Evolutionary conservation across 768 basidiomycete species (phyloP), one percentile per base, ranked within the genome.

Genomic region (Naganishia randhawae): DNA sequence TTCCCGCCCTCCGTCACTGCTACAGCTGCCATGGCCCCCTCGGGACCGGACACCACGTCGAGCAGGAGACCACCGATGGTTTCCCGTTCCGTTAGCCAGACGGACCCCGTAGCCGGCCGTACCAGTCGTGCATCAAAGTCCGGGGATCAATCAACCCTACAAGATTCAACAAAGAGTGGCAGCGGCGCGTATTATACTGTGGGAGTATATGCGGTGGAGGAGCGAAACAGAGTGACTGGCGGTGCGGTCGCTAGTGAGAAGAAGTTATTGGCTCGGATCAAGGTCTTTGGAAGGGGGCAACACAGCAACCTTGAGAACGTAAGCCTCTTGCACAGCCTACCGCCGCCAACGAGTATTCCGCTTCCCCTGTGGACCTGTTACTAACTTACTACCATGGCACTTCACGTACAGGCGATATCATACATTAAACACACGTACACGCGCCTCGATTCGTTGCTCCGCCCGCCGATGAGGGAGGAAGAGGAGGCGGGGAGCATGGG

Each of bases 271-370:
- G 65, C 65, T 22, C 32, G 45, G 33, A 66, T 66, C 37, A 50
- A 53, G 39, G 65, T 66, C 16, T 41, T 66, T 25, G 65, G 65
- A 14, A 52, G 41, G 25, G 65, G 65, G 22, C 65, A 66, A 41
- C 17, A 66, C 19, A 50, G 65, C 5, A 66, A 66, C 31, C 51
- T 66, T 8, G 50, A 66, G 25, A 33, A 27, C 5, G 57, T 61
- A 29, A 48, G 45, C 14, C 41, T 42, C 41, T 8, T 42, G 41
- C 19, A 13, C 3, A 13, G 41, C 14, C 14, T 16, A 4, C 8
- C 41, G 14, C 41, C 19, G 14, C 19, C 14, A 7, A 14, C 37
- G 7, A 3, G 53, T 55, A n/a, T 50, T 6, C 48, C 48, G 19
- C 19, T 50, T 50, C 8, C 8, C 19, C 48, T 6, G 8, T 6